phyloP scores from a whole-genome alignment of 108 stramenopile genomes.

The Licmophora abbreviata region DNA sequence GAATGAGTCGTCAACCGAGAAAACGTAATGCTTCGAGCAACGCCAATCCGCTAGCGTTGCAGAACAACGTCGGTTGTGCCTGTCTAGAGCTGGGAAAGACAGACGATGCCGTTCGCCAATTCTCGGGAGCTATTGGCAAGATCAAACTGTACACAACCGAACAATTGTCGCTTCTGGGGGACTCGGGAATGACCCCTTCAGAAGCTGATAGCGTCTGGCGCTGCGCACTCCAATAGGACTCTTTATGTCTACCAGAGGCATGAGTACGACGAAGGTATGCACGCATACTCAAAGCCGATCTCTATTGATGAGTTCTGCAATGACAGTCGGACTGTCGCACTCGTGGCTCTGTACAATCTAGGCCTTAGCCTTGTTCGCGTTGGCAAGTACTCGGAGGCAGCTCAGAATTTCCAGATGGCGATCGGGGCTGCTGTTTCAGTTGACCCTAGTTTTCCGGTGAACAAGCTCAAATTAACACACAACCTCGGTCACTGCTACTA shows the following conservation, averaged over 20 bases:
- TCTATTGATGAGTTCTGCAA: not conserved
- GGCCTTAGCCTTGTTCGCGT: constrained; percentile 2
- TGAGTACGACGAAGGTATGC: constrained; percentile 15
- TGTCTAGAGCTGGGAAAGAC: too few relatives aligned
- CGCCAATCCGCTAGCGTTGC: too few relatives aligned
- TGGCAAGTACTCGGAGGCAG: constrained; percentile 5
- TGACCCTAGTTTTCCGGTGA: too few relatives aligned
- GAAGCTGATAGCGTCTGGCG: not conserved
- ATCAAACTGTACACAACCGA: too few relatives aligned
- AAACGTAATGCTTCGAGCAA: too few relatives aligned
- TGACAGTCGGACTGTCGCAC: not conserved
- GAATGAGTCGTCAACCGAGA: too few relatives aligned
- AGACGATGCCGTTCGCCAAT: too few relatives aligned
- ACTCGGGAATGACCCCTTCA: not conserved
- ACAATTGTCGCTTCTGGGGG: too few relatives aligned
- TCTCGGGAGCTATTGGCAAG: too few relatives aligned
- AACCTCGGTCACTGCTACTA: constrained; percentile 47
- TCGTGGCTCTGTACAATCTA: constrained; percentile 13
- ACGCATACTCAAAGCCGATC: constrained; percentile 6
- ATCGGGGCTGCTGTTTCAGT: too few relatives aligned
- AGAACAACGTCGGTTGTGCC: too few relatives aligned
- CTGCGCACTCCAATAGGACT: constrained; percentile 1
- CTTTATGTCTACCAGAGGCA: constrained; percentile 44
- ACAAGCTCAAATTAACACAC: constrained; percentile 11
- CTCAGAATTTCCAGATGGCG: too few relatives aligned